Conservation (phyloP, 345 rosid species). For the Erodium maritimum region DNA sequence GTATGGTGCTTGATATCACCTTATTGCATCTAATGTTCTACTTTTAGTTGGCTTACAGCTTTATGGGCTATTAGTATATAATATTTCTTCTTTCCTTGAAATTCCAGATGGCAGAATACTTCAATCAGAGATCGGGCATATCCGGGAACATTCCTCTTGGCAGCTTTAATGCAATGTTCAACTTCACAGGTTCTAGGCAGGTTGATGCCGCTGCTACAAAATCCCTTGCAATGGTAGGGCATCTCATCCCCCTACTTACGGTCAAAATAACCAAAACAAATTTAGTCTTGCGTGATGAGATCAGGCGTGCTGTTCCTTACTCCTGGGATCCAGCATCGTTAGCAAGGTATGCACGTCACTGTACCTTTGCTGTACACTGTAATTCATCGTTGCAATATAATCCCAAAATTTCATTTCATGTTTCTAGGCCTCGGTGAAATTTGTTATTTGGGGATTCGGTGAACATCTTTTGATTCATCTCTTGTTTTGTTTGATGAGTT, state of each 20-base stretch:
- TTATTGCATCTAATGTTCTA: too few relatives aligned
- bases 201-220: slow-evolving; percentile 90
- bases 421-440: too few relatives aligned
- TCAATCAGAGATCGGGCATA: slow-evolving; percentile 64
- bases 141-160: slow-evolving; percentile 77
- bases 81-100: background rate
- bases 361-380: background rate
- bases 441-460: too few relatives aligned
- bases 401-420: background rate
- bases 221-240: slow-evolving; percentile 85
- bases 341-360: slow-evolving; percentile 48
- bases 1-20: background rate
- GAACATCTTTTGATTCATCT: too few relatives aligned
- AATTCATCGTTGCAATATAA: too few relatives aligned
- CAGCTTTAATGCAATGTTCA: slow-evolving; percentile 94
- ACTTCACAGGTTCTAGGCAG: slow-evolving; percentile 90
- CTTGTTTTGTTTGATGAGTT: too few relatives aligned
- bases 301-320: slow-evolving; percentile 73
- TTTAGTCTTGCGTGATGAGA: slow-evolving; percentile 46
- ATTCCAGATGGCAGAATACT: slow-evolving; percentile 73
- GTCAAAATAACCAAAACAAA: slow-evolving; percentile 45
- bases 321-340: slow-evolving; percentile 94
- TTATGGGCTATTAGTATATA: background rate
- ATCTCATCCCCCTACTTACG: slow-evolving; percentile 49
- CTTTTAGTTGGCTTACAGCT: background rate